Evolutionary conservation across 208 protist species (phyloP), one percentile per base, ranked within the genome.

Genomic region (Trypanosoma melophagium): DNA sequence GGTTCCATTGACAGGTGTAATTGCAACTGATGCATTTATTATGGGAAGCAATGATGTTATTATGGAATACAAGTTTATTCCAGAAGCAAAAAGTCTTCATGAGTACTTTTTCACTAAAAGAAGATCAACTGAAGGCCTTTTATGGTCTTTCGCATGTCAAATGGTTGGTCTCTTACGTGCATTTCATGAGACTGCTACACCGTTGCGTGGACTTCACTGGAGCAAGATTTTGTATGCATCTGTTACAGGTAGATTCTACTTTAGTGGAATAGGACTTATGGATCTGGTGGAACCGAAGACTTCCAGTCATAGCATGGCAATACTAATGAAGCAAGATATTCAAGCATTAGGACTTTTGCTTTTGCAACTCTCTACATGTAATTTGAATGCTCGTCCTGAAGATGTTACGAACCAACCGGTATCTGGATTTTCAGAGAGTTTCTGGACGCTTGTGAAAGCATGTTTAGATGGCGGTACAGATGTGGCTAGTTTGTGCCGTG

Each of bases 101-200:
- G 86, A 96, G 62, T 84, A 80, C 49, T 94, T 92, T 68, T 80
- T 92, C 77, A 73, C 74, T 8, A 75, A 89, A 24, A 78, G 83
- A 60, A 76, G 78, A 53, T 80, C 82, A 21, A 90, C 89, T 14
- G 91, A 96, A 70, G 84, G 83, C 21, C 71, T 89, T 72, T 81
- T 95, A 65, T 96, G 89, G 89, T 93, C 87, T 58, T 90, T 93
- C 53, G 81, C 86, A 10, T 92, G 83, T 70, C 92, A 96, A 77
- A 79, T 96, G 42, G 74, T 96, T 24, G 78, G 88, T 22, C 81
- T 92, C 12, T 68, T 96, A 44, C 84, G 85, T 54, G 83, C 83
- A n/a, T 92, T 96, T 68, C 92, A 96, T 66, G 87, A 90, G 66
- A 94, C 80, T 19, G 58, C 84, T 14, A 80, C 89, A 54, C 84